Evolutionary conservation across 2,329 filamentous ascomycete species (phyloP).

Genomic region (Colletotrichum melonis): DNA sequence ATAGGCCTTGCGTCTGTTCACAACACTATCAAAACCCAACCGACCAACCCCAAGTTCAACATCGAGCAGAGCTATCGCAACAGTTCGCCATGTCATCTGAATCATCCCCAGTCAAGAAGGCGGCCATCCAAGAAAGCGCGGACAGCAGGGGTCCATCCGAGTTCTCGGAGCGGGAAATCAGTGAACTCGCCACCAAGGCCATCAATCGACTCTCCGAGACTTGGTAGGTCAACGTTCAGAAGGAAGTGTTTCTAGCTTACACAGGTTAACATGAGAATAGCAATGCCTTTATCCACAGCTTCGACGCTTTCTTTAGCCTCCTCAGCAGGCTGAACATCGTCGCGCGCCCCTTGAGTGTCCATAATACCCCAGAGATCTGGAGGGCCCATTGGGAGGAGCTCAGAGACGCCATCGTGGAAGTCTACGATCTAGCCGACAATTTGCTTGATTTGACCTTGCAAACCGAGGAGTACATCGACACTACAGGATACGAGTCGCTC

Average conservation of each 20-base stretch:
- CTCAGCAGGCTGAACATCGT: background rate
- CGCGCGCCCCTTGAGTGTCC: background rate
- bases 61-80: no score
- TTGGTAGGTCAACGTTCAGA: background rate
- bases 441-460: background rate
- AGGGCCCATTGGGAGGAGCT: background rate
- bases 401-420: background rate
- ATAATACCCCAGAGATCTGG: background rate
- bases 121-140: background rate
- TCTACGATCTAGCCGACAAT: background rate
- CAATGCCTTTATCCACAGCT: background rate
- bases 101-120: background rate
- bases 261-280: background rate
- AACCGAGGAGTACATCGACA: background rate
- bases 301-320: background rate
- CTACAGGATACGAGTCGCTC: background rate
- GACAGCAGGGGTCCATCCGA: background rate
- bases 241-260: no score
- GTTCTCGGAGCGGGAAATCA: background rate
- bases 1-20: no score
- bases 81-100: background rate
- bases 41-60: no score
- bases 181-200: background rate
- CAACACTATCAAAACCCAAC: no score
- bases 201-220: background rate